Conservation (phyloP, 306 rosid species). For the Vicia villosa region DNA sequence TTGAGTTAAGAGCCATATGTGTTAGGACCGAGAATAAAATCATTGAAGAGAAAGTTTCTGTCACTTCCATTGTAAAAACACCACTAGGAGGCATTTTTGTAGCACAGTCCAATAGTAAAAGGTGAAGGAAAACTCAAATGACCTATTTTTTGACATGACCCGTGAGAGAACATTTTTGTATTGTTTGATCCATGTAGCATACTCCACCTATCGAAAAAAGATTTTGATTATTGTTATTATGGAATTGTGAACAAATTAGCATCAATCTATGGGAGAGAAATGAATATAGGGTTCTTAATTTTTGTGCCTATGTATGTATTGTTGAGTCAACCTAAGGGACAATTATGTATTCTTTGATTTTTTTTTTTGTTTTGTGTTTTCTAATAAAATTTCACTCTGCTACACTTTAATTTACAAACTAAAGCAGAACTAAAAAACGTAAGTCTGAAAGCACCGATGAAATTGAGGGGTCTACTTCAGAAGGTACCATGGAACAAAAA, state of each 20-base stretch:
- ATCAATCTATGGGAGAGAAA: background rate
- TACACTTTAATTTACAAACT: constrained; percentile 20
- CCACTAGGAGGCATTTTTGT: too few species aligned
- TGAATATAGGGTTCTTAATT: constrained; percentile 1
- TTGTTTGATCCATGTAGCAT: background rate
- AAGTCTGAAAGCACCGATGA: constrained; percentile 54
- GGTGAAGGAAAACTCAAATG: background rate
- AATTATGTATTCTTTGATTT: background rate
- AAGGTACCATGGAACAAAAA: constrained; percentile 23
- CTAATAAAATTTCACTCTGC: constrained; percentile 7
- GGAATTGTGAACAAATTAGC: constrained; percentile 16
- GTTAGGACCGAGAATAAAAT: too few species aligned
- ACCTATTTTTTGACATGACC: background rate
- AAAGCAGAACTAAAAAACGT: constrained; percentile 55
- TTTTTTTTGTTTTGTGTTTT: background rate
- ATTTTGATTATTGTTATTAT: background rate
- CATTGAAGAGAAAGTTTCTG: too few species aligned
- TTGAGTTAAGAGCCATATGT: too few species aligned
- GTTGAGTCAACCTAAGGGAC: constrained; percentile 2
- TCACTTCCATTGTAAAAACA: too few species aligned
- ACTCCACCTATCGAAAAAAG: background rate
- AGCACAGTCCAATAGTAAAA: too few species aligned
- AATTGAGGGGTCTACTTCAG: constrained; percentile 47
- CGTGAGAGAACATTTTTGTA: background rate
- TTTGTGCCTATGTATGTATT: background rate